Conservation (phyloP, 139 green algal genomes). For the Chlamydomonas sphaeroides region DNA sequence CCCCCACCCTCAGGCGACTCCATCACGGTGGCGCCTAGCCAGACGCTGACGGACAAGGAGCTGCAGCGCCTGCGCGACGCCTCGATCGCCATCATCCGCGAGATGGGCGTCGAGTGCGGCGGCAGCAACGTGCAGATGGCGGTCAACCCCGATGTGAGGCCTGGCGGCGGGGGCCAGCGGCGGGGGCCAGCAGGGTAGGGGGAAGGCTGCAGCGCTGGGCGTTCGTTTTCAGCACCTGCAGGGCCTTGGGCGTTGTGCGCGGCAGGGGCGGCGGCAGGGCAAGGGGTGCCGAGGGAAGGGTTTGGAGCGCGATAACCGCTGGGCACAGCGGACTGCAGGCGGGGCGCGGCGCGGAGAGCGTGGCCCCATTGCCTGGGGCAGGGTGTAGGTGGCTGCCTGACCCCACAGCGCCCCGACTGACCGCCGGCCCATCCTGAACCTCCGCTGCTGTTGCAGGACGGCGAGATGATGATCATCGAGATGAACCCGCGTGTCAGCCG, state of each 20-base stretch:
- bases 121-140: conserved; percentile 98
- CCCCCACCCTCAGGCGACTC: conserved; percentile 62
- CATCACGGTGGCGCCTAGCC: conserved; percentile 80
- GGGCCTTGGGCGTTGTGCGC: too few relatives aligned
- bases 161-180: not conserved
- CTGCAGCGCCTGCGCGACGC: conserved; percentile 93
- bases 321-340: too few relatives aligned
- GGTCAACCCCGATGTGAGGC: conserved; percentile 86
- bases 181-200: too few relatives aligned
- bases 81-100: conserved; percentile 79
- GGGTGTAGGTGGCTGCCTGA: too few relatives aligned
- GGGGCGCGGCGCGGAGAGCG: too few relatives aligned
- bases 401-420: too few relatives aligned
- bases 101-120: conserved; percentile 99
- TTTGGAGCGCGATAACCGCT: too few relatives aligned
- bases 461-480: conserved; percentile 98
- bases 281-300: too few relatives aligned
- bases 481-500: conserved; percentile 98
- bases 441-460: conserved; percentile 62
- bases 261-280: too few relatives aligned
- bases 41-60: conserved; percentile 97
- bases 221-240: too few relatives aligned
- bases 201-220: too few relatives aligned
- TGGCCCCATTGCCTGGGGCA: too few relatives aligned
- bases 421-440: not conserved